Evolutionary conservation across 441 rosid genomes (phyloP).

Genomic region (Mallotus japonicus): DNA sequence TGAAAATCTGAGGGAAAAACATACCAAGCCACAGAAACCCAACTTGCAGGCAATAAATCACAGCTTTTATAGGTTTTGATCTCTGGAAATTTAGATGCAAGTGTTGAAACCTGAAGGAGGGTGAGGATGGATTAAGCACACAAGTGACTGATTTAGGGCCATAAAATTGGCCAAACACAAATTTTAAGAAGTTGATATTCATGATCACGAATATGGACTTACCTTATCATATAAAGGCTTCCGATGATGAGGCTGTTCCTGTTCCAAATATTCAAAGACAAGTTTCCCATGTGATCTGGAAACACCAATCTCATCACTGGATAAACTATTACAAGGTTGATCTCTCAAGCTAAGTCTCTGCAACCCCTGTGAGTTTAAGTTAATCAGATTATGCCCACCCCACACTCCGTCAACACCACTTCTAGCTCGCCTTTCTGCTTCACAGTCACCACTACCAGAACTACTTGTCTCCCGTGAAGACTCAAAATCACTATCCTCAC

Average conservation of each 20-base stretch:
- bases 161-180: slow-evolving; percentile 1
- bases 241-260: slow-evolving; percentile 56
- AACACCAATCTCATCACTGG: slow-evolving; percentile 53
- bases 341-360: slow-evolving; percentile 41
- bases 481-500: slow-evolving; percentile 60
- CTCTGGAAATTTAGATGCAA: slow-evolving; percentile 59
- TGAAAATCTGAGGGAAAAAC: slow-evolving; percentile 3
- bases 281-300: slow-evolving; percentile 42
- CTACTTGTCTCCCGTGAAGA: slow-evolving; percentile 57
- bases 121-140: neutral
- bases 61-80: slow-evolving; percentile 60
- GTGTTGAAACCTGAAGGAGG: slow-evolving; percentile 46
- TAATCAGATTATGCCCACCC: slow-evolving; percentile 29
- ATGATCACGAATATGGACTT: slow-evolving; percentile 14
- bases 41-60: slow-evolving; percentile 70
- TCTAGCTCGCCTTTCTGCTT: slow-evolving; percentile 35
- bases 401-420: slow-evolving; percentile 28
- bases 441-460: slow-evolving; percentile 44
- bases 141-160: slow-evolving; percentile 7
- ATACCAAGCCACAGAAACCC: slow-evolving; percentile 86
- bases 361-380: slow-evolving; percentile 36
- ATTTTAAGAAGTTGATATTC: slow-evolving; percentile 2
- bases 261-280: slow-evolving; percentile 63
- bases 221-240: slow-evolving; percentile 74
- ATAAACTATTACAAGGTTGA: slow-evolving; percentile 39